A percentile compares a stretch with the other conserved stretches of the same genome.
phyloP scores from a whole-genome alignment of 495 filamentous ascomycete genomes.

The Aspergillus baeticus region DNA sequence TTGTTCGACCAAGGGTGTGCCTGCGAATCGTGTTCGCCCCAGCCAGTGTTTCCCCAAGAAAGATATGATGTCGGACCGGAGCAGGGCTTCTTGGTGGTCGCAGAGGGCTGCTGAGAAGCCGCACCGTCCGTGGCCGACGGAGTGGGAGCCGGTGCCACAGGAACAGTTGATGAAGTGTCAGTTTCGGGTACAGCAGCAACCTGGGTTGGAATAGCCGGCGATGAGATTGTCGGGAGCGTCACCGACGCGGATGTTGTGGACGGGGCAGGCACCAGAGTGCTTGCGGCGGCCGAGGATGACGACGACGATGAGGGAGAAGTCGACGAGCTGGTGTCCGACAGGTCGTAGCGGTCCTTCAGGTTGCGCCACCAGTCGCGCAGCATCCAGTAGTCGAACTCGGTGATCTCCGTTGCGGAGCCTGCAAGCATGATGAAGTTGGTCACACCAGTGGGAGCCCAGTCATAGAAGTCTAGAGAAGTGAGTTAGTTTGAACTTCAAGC shows the following conservation, averaged over 20 bases:
- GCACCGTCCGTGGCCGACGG: too few relatives aligned
- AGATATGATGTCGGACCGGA: too few relatives aligned
- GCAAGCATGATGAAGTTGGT: slow-evolving; percentile 20
- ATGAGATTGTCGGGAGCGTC: background rate
- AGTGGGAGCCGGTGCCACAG: too few relatives aligned
- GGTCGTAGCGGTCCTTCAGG: slow-evolving; percentile 18
- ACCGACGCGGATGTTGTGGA: background rate
- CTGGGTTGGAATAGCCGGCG: too few relatives aligned
- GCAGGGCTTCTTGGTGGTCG: too few relatives aligned
- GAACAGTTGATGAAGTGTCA: too few relatives aligned
- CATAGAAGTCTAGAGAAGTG: slow-evolving; percentile 13
- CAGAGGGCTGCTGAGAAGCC: too few relatives aligned
- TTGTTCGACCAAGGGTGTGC: background rate
- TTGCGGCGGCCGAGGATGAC: background rate
- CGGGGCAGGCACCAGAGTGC: background rate
- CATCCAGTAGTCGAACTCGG: slow-evolving; percentile 21
- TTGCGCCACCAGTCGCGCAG: slow-evolving; percentile 20
- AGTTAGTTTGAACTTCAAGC: background rate
- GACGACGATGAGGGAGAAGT: background rate
- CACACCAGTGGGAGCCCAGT: slow-evolving; percentile 18
- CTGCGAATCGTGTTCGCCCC: background rate
- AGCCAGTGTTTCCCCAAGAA: background rate
- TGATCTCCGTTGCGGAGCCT: slow-evolving; percentile 18
- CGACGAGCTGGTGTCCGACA: background rate
- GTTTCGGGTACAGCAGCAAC: too few relatives aligned